phyloP scores from a whole-genome alignment of 345 rosid species.

The Camelina sativa region DNA sequence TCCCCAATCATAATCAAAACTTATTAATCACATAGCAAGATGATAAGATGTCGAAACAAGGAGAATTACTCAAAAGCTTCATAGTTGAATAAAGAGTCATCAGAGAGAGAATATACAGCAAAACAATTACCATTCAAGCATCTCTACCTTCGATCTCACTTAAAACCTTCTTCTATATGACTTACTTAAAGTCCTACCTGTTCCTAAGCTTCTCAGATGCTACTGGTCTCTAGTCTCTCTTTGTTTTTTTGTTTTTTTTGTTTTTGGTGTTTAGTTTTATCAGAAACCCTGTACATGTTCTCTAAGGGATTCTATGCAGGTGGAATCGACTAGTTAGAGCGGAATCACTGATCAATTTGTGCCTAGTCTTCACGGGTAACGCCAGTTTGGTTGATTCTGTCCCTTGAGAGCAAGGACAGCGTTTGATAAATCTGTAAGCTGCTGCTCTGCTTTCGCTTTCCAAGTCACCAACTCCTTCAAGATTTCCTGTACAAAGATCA shows the following conservation, averaged over 20 bases:
- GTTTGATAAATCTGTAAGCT: conserved; percentile 63
- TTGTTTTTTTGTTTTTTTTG: conserved; percentile 1
- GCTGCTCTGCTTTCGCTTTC: conserved; percentile 84
- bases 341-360: conserved; percentile 20
- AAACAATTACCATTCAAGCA: conserved; percentile 16
- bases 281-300: conserved; percentile 46
- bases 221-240: conserved; percentile 29
- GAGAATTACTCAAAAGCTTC: conserved; percentile 24
- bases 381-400: conserved; percentile 44
- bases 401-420: conserved; percentile 59
- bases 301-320: conserved; percentile 43
- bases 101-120: conserved; percentile 37
- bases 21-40: background rate
- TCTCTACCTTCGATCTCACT: conserved; percentile 16
- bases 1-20: background rate
- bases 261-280: conserved; percentile 3
- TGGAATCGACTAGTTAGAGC: conserved; percentile 27
- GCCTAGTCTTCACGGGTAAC: conserved; percentile 30
- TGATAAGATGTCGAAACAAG: background rate
- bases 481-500: conserved; percentile 55
- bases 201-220: conserved; percentile 40
- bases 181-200: conserved; percentile 27
- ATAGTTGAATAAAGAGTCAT: conserved; percentile 24
- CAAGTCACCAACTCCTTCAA: conserved; percentile 71
- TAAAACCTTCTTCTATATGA: conserved; percentile 4